These are phyloP conservation scores for Cercophora samala DNA, from an alignment of 495 filamentous ascomycete species.

Conservation along the genomic window DNA sequence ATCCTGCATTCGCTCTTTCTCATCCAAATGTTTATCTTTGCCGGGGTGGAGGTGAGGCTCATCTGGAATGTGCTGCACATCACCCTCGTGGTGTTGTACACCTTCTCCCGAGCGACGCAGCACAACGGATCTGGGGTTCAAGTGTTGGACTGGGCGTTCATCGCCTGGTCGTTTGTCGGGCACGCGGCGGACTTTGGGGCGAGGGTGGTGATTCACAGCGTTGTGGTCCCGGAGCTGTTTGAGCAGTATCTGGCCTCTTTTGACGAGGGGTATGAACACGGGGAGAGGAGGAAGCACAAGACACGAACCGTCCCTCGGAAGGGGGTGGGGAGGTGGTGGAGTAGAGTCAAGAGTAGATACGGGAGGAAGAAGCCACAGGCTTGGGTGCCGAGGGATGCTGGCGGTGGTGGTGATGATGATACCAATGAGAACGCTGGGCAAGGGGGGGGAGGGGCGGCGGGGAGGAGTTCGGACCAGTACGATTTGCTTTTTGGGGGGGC, in stretches of 20 bases:
- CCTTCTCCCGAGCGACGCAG: neutral
- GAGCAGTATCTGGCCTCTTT: conserved; percentile 35
- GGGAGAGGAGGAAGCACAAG: neutral
- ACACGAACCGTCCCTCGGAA: neutral
- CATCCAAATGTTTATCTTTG: conserved; percentile 23
- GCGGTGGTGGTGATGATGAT: neutral
- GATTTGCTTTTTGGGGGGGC: neutral
- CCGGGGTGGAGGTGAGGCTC: conserved; percentile 19
- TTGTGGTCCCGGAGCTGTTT: conserved; percentile 20
- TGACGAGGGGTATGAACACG: conserved; percentile 21
- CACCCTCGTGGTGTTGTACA: conserved; percentile 18
- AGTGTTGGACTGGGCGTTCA: conserved; percentile 24
- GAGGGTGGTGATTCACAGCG: conserved; percentile 13
- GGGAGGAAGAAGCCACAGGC: neutral
- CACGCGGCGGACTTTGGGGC: conserved; percentile 20
- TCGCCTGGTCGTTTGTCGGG: conserved; percentile 22
- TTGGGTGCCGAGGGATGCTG: neutral
- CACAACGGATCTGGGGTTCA: neutral
- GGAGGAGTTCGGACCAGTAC: neutral
- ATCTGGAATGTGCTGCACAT: conserved; percentile 26
- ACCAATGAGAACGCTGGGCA: no score
- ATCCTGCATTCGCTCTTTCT: conserved; percentile 22
- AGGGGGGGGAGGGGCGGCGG: neutral
- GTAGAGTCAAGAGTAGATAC: neutral
- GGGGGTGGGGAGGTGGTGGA: neutral